Percentiles rank a stretch among this genome's conserved stretches.
phyloP scores from a whole-genome alignment of 208 protist species.

The Trypanosoma melophagium region DNA sequence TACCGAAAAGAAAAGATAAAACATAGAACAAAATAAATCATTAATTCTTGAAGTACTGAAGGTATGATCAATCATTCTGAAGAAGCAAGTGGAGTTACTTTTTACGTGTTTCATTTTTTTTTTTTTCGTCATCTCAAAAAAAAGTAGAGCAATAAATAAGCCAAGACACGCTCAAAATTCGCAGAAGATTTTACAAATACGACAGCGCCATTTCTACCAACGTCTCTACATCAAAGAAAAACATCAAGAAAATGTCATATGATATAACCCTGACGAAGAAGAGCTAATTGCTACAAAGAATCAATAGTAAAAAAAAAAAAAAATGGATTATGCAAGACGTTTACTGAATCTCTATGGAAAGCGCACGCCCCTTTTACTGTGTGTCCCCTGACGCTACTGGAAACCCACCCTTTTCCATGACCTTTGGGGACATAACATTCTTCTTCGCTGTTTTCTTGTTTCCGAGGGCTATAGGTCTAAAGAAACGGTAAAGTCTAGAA shows the following conservation, averaged over 20 bases:
- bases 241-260: too few species aligned
- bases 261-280: too few species aligned
- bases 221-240: too few species aligned
- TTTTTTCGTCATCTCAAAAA: too few species aligned
- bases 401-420: background rate
- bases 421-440: conserved; percentile 29
- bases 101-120: background rate
- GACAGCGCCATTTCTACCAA: too few species aligned
- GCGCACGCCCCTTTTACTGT: background rate
- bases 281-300: too few species aligned
- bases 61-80: background rate
- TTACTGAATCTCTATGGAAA: background rate
- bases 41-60: background rate
- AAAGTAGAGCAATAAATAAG: too few species aligned
- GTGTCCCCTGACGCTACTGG: background rate
- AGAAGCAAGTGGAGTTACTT: background rate
- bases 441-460: conserved; percentile 33
- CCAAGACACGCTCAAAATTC: too few species aligned
- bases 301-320: too few species aligned
- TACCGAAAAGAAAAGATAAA: conserved; percentile 24
- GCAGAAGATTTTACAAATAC: too few species aligned
- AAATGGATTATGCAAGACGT: too few species aligned
- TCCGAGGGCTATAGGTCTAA: conserved; percentile 45
- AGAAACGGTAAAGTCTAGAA: conserved; percentile 56
- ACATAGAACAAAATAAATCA: conserved; percentile 10